Evolutionary conservation across 2,329 filamentous ascomycete species (phyloP).

Genomic region (Trichophaea hybrida): DNA sequence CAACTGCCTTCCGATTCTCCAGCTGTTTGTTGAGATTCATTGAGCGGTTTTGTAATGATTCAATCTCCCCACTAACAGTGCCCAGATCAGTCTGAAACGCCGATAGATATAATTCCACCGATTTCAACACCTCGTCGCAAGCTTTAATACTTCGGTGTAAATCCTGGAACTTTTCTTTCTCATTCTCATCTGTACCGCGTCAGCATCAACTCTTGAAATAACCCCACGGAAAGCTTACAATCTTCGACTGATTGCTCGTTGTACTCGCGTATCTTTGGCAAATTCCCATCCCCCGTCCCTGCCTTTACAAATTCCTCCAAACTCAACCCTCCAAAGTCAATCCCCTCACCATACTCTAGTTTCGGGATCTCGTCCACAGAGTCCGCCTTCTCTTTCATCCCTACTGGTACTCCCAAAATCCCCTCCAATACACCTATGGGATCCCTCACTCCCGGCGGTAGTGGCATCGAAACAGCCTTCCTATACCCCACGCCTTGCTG

Average conservation of each 20-base stretch:
- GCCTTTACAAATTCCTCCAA: constrained; percentile 52
- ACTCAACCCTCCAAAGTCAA: constrained; percentile 67
- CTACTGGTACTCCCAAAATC: constrained; percentile 38
- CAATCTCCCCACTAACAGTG: constrained; percentile 85
- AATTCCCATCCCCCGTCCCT: constrained; percentile 28
- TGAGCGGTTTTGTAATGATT: constrained; percentile 78
- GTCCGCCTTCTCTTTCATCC: constrained; percentile 12
- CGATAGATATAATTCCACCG: constrained; percentile 80
- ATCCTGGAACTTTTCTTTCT: constrained; percentile 75
- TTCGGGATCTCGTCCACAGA: constrained; percentile 11
- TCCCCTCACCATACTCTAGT: constrained; percentile 38
- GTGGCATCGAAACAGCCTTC: constrained; percentile 39
- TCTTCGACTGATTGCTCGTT: constrained; percentile 52
- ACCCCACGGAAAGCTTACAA: constrained; percentile 42
- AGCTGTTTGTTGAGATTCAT: constrained; percentile 67
- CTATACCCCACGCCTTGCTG: constrained; percentile 51
- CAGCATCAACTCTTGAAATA: not conserved
- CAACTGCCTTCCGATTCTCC: constrained; percentile 73
- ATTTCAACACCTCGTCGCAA: constrained; percentile 85
- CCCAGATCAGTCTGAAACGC: constrained; percentile 90
- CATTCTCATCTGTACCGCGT: constrained; percentile 47
- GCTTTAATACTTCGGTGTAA: constrained; percentile 75
- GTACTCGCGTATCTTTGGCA: constrained; percentile 28
- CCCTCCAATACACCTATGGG: constrained; percentile 54
- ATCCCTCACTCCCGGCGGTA: constrained; percentile 46